These are phyloP conservation scores for Crepidotus sp. DNA, from an alignment of 1,284 basidiomycete species.

Conservation along the genomic window DNA sequence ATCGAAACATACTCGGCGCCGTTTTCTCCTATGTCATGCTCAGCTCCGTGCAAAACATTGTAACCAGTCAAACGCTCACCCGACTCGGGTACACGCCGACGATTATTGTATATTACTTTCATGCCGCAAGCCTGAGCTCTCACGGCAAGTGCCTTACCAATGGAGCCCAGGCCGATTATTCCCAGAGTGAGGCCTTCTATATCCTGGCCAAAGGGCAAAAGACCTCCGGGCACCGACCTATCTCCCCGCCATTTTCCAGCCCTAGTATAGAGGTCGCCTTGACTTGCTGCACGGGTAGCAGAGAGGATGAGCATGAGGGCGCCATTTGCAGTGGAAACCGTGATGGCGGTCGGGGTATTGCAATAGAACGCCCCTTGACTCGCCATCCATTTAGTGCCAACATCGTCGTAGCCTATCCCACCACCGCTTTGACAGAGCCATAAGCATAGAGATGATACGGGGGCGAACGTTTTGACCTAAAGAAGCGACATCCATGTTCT, in stretches of 20 bases:
- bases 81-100: slow-evolving; percentile 13
- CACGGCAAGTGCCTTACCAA: slow-evolving; percentile 17
- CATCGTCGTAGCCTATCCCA: slow-evolving; percentile 19
- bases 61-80: slow-evolving; percentile 2
- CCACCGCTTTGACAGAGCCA: slow-evolving; percentile 12
- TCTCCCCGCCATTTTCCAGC: slow-evolving; percentile 17
- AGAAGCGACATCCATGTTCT: slow-evolving; percentile 13
- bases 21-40: slow-evolving; percentile 8
- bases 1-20: slow-evolving; percentile 15
- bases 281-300: slow-evolving; percentile 13
- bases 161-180: slow-evolving; percentile 18
- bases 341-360: slow-evolving; percentile 19
- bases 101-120: slow-evolving; percentile 19
- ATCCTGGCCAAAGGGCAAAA: slow-evolving; percentile 10
- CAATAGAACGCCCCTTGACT: slow-evolving; percentile 17
- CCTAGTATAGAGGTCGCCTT: slow-evolving; percentile 15
- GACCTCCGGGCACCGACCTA: slow-evolving; percentile 7
- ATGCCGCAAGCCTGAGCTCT: slow-evolving; percentile 20
- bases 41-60: neutral
- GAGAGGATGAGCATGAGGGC: slow-evolving; percentile 18
- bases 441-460: neutral
- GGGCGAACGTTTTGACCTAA: slow-evolving; percentile 10
- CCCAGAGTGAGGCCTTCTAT: slow-evolving; percentile 19
- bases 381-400: slow-evolving; percentile 15
- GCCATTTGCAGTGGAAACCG: slow-evolving; percentile 18